These are phyloP conservation scores for Pseudoscleropodium purum DNA, from an alignment of 225 moss, liverwort and hornwort species.

Conservation along the genomic window DNA sequence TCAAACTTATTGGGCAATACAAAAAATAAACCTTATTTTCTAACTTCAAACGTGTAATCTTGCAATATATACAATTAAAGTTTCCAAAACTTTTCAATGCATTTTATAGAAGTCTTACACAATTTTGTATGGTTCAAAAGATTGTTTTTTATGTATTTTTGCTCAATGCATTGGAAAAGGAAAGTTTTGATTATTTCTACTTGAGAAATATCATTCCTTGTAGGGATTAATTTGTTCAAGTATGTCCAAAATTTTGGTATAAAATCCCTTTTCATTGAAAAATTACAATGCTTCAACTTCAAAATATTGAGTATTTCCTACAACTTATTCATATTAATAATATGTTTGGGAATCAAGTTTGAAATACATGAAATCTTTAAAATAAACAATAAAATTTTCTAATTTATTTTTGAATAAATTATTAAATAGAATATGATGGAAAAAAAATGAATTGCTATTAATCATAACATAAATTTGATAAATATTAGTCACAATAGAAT, in stretches of 20 bases:
- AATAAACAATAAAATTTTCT: not conserved
- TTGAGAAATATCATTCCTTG: too few species aligned
- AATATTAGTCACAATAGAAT: not conserved
- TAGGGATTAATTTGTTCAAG: too few species aligned
- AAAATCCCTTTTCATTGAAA: not conserved
- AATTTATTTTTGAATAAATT: not conserved
- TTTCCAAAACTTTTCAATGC: not conserved
- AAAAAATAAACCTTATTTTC: not conserved
- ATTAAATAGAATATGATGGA: rapidly evolving
- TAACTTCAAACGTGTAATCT: not conserved
- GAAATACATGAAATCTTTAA: not conserved
- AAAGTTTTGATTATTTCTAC: too few species aligned
- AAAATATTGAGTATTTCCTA: not conserved
- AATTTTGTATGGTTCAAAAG: not conserved
- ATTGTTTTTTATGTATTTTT: not conserved
- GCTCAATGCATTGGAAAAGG: too few species aligned
- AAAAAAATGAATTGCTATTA: not conserved
- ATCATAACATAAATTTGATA: not conserved
- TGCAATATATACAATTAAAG: not conserved
- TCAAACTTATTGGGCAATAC: too few species aligned
- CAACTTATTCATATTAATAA: too few species aligned
- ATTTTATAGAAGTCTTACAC: not conserved
- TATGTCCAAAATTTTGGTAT: too few species aligned
- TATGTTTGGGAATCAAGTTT: rapidly evolving
- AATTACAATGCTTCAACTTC: not conserved